These are phyloP conservation scores for Triticum dicoccoides DNA, from an alignment of 176 grass and related monocot genomes.

Conservation along the genomic window DNA sequence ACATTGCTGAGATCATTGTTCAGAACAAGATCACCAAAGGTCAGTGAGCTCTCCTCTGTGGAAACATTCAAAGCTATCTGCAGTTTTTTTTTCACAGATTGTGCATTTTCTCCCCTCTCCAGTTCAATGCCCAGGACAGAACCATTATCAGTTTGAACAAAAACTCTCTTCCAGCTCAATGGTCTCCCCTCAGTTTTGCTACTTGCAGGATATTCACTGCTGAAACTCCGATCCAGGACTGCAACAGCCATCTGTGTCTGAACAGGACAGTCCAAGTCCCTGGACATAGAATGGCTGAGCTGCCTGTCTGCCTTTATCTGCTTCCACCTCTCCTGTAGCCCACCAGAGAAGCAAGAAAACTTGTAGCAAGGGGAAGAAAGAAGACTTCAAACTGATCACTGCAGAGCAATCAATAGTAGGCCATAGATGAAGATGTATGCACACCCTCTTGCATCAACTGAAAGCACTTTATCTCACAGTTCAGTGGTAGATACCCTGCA, in stretches of 20 bases:
- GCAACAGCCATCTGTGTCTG: constrained; percentile 94
- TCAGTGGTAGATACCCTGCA: constrained; percentile 17
- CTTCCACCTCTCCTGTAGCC: constrained; percentile 37
- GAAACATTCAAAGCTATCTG: constrained; percentile 78
- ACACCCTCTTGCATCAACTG: constrained; percentile 21
- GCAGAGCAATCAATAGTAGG: constrained; percentile 1
- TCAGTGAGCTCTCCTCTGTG: constrained; percentile 85
- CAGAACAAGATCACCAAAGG: constrained; percentile 80
- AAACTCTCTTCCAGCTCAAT: constrained; percentile 80
- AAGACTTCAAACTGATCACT: constrained; percentile 16
- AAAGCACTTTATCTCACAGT: constrained; percentile 7
- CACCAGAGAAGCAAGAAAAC: constrained; percentile 29
- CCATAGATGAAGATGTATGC: constrained; percentile 1
- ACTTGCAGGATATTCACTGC: constrained; percentile 64
- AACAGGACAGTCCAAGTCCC: constrained; percentile 82
- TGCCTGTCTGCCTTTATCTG: constrained; percentile 30
- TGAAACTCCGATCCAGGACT: constrained; percentile 53
- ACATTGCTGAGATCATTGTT: constrained; percentile 87
- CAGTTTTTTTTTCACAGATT: constrained; percentile 90
- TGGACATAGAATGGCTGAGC: constrained; percentile 55
- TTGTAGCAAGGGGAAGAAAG: constrained; percentile 19
- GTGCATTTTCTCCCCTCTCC: constrained; percentile 83
- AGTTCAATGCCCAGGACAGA: constrained; percentile 83
- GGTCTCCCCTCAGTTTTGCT: constrained; percentile 56
- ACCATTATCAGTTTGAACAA: constrained; percentile 92